These are phyloP conservation scores for Mycena galericulata DNA, from an alignment of 768 basidiomycete genomes.

Conservation along the genomic window DNA sequence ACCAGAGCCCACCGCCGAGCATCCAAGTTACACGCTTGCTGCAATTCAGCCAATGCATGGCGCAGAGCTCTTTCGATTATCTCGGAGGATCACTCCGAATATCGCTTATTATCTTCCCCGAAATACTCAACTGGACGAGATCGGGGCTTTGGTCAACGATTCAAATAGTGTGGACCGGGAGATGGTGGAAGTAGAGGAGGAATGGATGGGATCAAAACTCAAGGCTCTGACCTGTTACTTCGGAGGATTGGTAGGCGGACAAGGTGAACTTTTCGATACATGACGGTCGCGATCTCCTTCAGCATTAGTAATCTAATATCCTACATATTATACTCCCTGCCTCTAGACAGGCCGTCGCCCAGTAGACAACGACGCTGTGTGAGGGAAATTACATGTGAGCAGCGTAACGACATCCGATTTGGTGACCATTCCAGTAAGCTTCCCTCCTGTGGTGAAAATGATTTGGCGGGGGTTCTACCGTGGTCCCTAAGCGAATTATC, in stretches of 20 bases:
- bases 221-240: slow-evolving; percentile 97
- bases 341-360: slow-evolving; percentile 22
- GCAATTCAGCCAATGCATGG: slow-evolving; percentile 87
- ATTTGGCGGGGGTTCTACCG: slow-evolving; percentile 75
- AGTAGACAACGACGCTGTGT: slow-evolving; percentile 55
- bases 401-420: slow-evolving; percentile 74
- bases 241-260: slow-evolving; percentile 82
- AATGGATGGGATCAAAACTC: slow-evolving; percentile 94
- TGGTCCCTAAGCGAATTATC: neutral
- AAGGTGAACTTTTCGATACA: slow-evolving; percentile 66
- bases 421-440: slow-evolving; percentile 73
- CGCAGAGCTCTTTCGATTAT: slow-evolving; percentile 80
- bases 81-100: slow-evolving; percentile 79
- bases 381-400: slow-evolving; percentile 68
- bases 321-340: slow-evolving; percentile 1
- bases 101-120: slow-evolving; percentile 92
- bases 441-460: slow-evolving; percentile 71
- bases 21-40: slow-evolving; percentile 70
- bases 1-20: slow-evolving; percentile 26
- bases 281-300: neutral
- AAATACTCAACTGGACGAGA: slow-evolving; percentile 80
- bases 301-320: neutral
- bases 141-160: slow-evolving; percentile 62
- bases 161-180: slow-evolving; percentile 55
- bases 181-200: slow-evolving; percentile 91